Evolutionary conservation across 139 green algal species (phyloP).

Genomic region (Chlamydomonas incerta): DNA sequence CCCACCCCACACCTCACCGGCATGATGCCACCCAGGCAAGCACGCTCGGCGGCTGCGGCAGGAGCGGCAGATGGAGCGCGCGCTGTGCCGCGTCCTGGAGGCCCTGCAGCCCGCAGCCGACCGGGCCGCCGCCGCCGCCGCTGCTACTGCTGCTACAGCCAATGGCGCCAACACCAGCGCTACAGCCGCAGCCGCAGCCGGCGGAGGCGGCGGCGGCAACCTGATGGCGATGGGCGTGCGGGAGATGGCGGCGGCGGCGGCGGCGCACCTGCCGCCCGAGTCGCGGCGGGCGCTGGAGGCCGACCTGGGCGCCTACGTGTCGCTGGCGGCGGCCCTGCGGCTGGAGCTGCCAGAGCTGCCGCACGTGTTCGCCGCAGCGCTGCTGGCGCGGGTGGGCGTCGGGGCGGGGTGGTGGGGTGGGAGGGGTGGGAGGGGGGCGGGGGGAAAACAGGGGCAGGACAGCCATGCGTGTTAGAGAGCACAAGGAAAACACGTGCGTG

Average conservation of each 20-base stretch:
- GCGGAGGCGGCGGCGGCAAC: not conserved
- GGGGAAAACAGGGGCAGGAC: too few species aligned
- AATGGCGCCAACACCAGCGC: too few species aligned
- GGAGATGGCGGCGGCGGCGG: constrained; percentile 15
- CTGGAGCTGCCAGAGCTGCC: constrained; percentile 41
- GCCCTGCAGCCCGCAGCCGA: constrained; percentile 49
- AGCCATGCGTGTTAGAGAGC: too few species aligned
- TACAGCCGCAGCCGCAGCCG: not conserved
- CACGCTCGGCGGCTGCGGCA: constrained; percentile 37
- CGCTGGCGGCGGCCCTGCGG: constrained; percentile 3
- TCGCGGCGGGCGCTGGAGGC: constrained; percentile 34
- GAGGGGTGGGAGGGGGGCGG: constrained; percentile 15
- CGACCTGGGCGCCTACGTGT: constrained; percentile 38
- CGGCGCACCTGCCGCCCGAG: constrained; percentile 22
- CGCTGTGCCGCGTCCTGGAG: constrained; percentile 52
- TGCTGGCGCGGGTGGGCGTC: constrained; percentile 29
- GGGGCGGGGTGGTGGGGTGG: not conserved
- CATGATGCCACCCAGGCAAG: constrained; percentile 36
- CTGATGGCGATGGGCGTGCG: constrained; percentile 32
- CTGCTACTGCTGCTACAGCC: not conserved
- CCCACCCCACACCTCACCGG: too few species aligned
- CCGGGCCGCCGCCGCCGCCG: not conserved
- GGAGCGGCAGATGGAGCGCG: constrained; percentile 49
- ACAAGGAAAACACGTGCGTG: too few species aligned
- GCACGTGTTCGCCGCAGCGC: constrained; percentile 25